These are phyloP conservation scores for Colletotrichum gigasporum DNA, from an alignment of 2,329 filamentous ascomycete genomes.

Conservation along the genomic window DNA sequence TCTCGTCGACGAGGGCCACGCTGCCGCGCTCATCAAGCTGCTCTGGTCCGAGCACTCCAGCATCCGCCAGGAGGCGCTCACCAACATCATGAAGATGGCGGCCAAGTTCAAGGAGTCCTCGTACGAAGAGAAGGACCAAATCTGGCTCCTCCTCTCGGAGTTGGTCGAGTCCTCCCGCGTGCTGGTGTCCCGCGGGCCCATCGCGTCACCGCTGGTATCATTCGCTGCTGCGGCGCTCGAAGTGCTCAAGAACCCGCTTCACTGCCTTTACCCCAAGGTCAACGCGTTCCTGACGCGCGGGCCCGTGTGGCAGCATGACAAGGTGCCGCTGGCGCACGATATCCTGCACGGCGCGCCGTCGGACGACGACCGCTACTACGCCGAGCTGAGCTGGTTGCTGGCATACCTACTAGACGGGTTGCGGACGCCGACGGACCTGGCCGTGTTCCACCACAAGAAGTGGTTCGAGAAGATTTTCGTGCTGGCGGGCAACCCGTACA, in stretches of 20 bases:
- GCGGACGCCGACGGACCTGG: slow-evolving; percentile 67
- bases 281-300: slow-evolving; percentile 84
- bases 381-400: slow-evolving; percentile 80
- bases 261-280: slow-evolving; percentile 85
- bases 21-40: slow-evolving; percentile 76
- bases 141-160: slow-evolving; percentile 84
- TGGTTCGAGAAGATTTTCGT: slow-evolving; percentile 81
- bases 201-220: slow-evolving; percentile 79
- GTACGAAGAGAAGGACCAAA: slow-evolving; percentile 79
- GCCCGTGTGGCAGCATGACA: slow-evolving; percentile 79
- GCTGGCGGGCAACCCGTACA: slow-evolving; percentile 73
- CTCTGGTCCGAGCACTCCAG: slow-evolving; percentile 79
- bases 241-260: slow-evolving; percentile 79
- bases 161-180: slow-evolving; percentile 76
- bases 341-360: slow-evolving; percentile 73
- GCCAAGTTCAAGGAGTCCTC: slow-evolving; percentile 72
- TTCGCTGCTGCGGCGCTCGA: slow-evolving; percentile 77
- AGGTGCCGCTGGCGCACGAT: slow-evolving; percentile 75
- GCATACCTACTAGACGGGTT: slow-evolving; percentile 75
- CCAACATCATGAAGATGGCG: slow-evolving; percentile 73
- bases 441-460: slow-evolving; percentile 67
- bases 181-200: slow-evolving; percentile 61
- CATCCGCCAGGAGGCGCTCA: slow-evolving; percentile 81
- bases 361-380: slow-evolving; percentile 76
- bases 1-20: slow-evolving; percentile 80